These are phyloP conservation scores for Lotus japonicus DNA, from an alignment of 306 rosid species.

Conservation along the genomic window DNA sequence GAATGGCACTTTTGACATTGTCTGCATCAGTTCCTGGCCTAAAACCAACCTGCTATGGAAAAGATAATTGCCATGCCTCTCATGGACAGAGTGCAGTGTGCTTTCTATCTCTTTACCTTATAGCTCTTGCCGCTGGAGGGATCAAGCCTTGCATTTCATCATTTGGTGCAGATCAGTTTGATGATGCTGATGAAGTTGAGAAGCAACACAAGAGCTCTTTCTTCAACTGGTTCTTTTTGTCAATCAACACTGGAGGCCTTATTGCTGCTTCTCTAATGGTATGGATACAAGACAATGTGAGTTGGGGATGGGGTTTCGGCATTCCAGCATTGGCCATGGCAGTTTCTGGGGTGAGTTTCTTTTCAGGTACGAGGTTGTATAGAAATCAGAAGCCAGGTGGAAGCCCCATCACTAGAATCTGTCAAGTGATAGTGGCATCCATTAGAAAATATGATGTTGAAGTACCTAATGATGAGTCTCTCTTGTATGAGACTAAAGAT, in stretches of 20 bases:
- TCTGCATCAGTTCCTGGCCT: conserved; percentile 57
- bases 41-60: conserved; percentile 41
- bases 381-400: conserved; percentile 62
- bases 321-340: conserved; percentile 63
- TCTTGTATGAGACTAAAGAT: conserved; percentile 46
- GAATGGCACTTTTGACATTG: conserved; percentile 66
- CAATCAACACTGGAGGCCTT: conserved; percentile 60
- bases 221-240: conserved; percentile 72
- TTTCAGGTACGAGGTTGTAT: conserved; percentile 49
- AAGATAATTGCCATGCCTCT: conserved; percentile 41
- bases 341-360: conserved; percentile 52
- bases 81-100: conserved; percentile 36
- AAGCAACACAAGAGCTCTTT: conserved; percentile 57
- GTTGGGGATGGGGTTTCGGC: conserved; percentile 70
- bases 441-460: conserved; percentile 30
- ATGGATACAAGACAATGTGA: conserved; percentile 44
- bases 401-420: conserved; percentile 53
- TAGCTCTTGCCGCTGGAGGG: conserved; percentile 71
- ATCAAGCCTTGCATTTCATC: conserved; percentile 72
- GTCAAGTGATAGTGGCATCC: conserved; percentile 58
- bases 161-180: conserved; percentile 69
- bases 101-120: conserved; percentile 50
- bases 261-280: conserved; percentile 55
- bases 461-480: conserved; percentile 44
- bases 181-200: conserved; percentile 52